A percentile compares a stretch with the other conserved stretches of the same genome.
phyloP scores from a whole-genome alignment of 2,329 filamentous ascomycete species.

The Zalaria sp. region DNA sequence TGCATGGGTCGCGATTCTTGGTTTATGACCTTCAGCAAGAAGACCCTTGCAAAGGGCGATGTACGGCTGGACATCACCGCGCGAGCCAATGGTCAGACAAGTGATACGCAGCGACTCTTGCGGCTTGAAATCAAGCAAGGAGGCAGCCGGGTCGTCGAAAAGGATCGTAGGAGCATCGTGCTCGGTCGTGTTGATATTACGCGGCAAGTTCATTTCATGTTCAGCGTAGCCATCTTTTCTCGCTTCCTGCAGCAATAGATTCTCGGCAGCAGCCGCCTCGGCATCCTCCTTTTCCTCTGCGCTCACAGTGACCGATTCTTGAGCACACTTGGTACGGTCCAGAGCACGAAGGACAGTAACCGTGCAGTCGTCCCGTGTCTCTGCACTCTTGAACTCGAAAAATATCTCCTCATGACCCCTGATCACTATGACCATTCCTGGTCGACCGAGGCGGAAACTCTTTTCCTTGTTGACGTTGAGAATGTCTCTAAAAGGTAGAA shows the following conservation, averaged over 20 bases:
- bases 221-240: constrained; percentile 34
- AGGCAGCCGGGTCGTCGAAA: constrained; percentile 80
- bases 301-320: constrained; percentile 53
- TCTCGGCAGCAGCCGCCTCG: constrained; percentile 64
- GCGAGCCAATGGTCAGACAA: constrained; percentile 87
- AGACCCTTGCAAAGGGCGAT: constrained; percentile 91
- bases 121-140: constrained; percentile 84
- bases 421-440: constrained; percentile 83
- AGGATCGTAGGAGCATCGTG: constrained; percentile 58
- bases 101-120: constrained; percentile 66
- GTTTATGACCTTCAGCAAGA: constrained; percentile 71
- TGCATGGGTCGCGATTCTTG: constrained; percentile 77
- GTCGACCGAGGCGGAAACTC: constrained; percentile 82
- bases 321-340: constrained; percentile 56
- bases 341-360: constrained; percentile 66
- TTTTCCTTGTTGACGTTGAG: constrained; percentile 92
- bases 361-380: constrained; percentile 76
- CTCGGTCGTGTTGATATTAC: constrained; percentile 12
- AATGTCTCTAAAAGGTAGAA: constrained; percentile 79
- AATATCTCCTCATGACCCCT: constrained; percentile 90
- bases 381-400: constrained; percentile 74
- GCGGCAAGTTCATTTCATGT: constrained; percentile 21
- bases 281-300: constrained; percentile 57
- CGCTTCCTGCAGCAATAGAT: constrained; percentile 59
- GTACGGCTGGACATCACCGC: constrained; percentile 94